Evolutionary conservation across 305 asterid genomes (phyloP), one percentile per base, ranked within the genome.

Genomic region (Fraxinus latifolia): DNA sequence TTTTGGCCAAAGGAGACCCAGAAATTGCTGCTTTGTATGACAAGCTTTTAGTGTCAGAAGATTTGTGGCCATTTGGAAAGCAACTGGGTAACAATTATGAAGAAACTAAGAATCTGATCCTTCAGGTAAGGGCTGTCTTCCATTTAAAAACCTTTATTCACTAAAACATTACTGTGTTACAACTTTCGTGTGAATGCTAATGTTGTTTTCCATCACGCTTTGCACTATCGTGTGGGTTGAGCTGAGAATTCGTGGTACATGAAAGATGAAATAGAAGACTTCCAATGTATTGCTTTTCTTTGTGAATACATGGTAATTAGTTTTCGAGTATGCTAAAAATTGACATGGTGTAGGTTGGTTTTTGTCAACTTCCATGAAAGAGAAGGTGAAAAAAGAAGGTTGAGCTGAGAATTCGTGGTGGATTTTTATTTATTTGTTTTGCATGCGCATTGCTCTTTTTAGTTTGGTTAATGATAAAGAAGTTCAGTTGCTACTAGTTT

Each of bases 1-100:
- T 94, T 47, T 87, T 92, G 2, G 94, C 98, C 34, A 93, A 94
- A 91, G 98, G 98, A 17, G 97, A 94, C 86, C 98, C 98, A 0
- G 91, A 84, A 37, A 95, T 95, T 73, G 96, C 95, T 37, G 89
- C 97, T 62, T 37, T 95, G 88, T 93, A 93, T 36, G 97, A 95
- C 89, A 95, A 92, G 79, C 93, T 93, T 33, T 75, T 95, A 1
- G 98, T 93, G 4, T 84, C 94, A 0, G 74, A 91, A 76, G 97
- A 95, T 77, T 74, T 95, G 82, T 88, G 85, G 92, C 83, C 93
- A 0, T 89, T 95, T 50, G 97, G 97, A 2, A 90, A 91, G 89
- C 92, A 85, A 79, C 39, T 93, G 60, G 89, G 97, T n/a, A 77
- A 90, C 79, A 89, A 90, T 84, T 95, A 93, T 3, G 91, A 89